Base-by-base conservation (phyloP, 2,329 filamentous ascomycete species). In the Cladosporium austrohemisphaericum region DNA sequence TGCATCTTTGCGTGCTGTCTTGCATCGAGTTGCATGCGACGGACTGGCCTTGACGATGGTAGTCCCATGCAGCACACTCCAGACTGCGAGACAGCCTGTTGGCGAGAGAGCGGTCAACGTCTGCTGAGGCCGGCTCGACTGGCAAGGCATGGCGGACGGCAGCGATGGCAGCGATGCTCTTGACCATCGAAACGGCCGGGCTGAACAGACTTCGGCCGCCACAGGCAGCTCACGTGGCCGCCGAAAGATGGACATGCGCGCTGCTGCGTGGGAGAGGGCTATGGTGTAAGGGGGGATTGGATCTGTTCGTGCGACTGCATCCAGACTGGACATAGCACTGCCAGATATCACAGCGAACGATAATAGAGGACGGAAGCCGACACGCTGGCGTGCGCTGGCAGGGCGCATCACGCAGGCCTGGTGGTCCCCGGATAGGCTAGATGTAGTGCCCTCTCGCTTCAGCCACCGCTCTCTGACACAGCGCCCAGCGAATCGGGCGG, bases 1-100 rank as follows among this genome's bases (percentile, higher is more conserved):
- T 41, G 41, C 29, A 19, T 33, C 14, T 23, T 47, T 47, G 36
- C 22, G 43, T 18, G 32, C 23, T 47, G 44, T 47, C 44, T 47
- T 47, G 44, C 33, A 38, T 37, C 19, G 38, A 16, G 23, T 41
- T 41, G 38, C 38, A 41, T 41, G 38, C 16, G 38, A 41, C 38
- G 16, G n/a, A 28, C 26, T 19, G 25, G 25, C 25, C 23, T 31
- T 14, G 26, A 19, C 16, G 26, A 26, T 16, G 31, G 29, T 35
- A 45, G 41, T 35, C 29, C 22, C 28, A 44, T 44, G 37, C 37
- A 36, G 32, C 18, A 29, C 18, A 2, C 13, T 29, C 41, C 14
- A 28, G 33, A 32, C 33, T 9, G 38, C 41, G 41, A 45, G 29
- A 45, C 41, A 45, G 28, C 28, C 31, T 8, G 20, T 13, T 2